These are phyloP conservation scores for Schizosaccharomyces lindneri DNA, from an alignment of 805 yeast species.

Conservation along the genomic window DNA sequence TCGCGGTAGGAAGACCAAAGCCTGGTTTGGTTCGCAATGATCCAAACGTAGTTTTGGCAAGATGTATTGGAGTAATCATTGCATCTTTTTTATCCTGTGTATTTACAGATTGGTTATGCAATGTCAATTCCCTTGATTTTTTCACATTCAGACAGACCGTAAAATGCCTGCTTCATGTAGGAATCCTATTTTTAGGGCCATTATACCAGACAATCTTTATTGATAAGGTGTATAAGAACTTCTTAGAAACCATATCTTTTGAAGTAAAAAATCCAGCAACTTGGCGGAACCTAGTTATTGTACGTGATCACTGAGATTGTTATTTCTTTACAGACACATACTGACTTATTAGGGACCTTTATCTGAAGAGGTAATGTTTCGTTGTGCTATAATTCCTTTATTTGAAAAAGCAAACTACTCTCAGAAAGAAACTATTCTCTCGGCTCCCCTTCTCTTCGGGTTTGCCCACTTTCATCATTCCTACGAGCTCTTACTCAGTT, in stretches of 20 bases:
- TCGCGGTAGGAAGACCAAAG: slow-evolving; percentile 7
- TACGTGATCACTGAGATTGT: slow-evolving; percentile 1
- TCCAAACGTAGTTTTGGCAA: slow-evolving; percentile 3
- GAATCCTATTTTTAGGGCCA: slow-evolving; percentile 26
- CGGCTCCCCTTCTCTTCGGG: slow-evolving; percentile 45
- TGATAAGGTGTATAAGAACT: slow-evolving; percentile 7
- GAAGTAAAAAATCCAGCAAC: slow-evolving; percentile 3
- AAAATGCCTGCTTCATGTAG: slow-evolving; percentile 10
- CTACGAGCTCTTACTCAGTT: neutral
- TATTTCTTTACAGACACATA: neutral
- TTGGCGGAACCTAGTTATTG: slow-evolving; percentile 6
- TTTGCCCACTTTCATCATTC: slow-evolving; percentile 10
- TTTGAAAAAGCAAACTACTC: slow-evolving; percentile 10
- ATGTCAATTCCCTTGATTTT: neutral
- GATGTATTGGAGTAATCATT: slow-evolving; percentile 4
- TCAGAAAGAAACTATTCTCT: slow-evolving; percentile 12
- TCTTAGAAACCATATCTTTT: neutral
- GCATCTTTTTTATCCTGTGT: slow-evolving; percentile 5
- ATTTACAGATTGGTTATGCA: slow-evolving; percentile 1
- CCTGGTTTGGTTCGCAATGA: slow-evolving; percentile 5
- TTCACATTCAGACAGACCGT: neutral
- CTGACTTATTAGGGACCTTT: slow-evolving; percentile 30
- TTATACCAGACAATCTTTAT: slow-evolving; percentile 16
- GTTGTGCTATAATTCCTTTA: slow-evolving; percentile 22
- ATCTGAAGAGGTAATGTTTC: slow-evolving; percentile 52